phyloP scores from a whole-genome alignment of 371 early-diverging fungal genomes.

The Mortierella sp. region DNA sequence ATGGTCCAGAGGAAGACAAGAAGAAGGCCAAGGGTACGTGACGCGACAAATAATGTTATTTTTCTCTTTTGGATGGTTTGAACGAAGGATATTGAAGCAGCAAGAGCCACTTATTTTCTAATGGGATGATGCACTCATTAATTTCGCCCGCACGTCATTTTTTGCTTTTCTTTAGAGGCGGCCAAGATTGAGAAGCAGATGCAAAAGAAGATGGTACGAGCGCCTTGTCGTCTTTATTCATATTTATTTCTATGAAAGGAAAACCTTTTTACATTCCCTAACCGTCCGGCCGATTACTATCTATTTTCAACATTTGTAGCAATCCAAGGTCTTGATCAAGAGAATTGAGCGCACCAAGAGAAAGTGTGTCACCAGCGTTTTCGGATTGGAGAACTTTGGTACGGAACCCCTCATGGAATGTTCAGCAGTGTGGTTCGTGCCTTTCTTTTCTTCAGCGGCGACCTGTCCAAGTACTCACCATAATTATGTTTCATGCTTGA shows the following conservation, averaged over 20 bases:
- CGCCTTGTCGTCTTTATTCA: background rate
- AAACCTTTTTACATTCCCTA: too few species aligned
- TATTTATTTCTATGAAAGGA: background rate
- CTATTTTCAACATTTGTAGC: slow-evolving; percentile 26
- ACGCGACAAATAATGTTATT: slow-evolving; percentile 42
- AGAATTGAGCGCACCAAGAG: slow-evolving; percentile 91
- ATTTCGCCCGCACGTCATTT: background rate
- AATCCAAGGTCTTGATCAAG: slow-evolving; percentile 77
- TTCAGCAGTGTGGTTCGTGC: background rate
- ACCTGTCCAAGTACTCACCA: background rate
- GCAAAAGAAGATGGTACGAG: slow-evolving; percentile 78
- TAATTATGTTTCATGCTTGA: background rate
- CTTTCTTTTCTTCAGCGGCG: background rate
- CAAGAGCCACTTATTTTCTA: too few species aligned
- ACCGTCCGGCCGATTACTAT: background rate
- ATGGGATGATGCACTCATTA: too few species aligned
- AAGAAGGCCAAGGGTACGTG: slow-evolving; percentile 61
- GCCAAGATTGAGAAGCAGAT: slow-evolving; percentile 83
- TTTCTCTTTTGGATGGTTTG: slow-evolving; percentile 20
- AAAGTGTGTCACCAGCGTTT: slow-evolving; percentile 87
- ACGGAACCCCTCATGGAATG: slow-evolving; percentile 20
- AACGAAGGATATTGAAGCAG: background rate
- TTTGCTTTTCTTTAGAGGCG: slow-evolving; percentile 59
- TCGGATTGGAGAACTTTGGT: slow-evolving; percentile 86
- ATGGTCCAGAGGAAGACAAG: slow-evolving; percentile 43